A percentile compares a stretch with the other conserved stretches of the same genome.
Conservation (phyloP, 1,139 yeast species). For the Geotrichum cucujoidarum region DNA sequence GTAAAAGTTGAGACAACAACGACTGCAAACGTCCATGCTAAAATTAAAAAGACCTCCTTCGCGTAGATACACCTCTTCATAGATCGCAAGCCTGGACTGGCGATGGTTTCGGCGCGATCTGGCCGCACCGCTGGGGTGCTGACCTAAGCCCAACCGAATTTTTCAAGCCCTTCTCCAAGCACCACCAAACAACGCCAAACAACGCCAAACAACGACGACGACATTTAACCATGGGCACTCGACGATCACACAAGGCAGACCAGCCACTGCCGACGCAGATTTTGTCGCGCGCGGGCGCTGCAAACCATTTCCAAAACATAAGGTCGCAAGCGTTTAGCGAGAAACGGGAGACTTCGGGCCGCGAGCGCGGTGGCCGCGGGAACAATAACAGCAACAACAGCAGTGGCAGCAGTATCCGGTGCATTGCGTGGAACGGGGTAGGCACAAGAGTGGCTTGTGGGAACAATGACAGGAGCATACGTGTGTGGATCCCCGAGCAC, state of each 20-base stretch:
- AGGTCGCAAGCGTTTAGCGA: conserved; percentile 11
- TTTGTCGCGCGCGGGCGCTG: conserved; percentile 13
- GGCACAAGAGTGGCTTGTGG: conserved; percentile 30
- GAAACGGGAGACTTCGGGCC: conserved; percentile 2
- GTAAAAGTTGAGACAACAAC: too few species aligned
- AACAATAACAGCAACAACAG: neutral
- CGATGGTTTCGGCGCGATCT: too few species aligned
- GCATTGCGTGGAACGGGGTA: conserved; percentile 29
- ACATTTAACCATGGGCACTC: too few species aligned
- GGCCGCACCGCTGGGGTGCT: too few species aligned
- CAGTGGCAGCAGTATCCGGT: conserved; percentile 8
- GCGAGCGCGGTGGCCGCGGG: neutral
- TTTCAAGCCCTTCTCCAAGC: too few species aligned
- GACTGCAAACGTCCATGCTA: too few species aligned
- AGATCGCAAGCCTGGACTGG: too few species aligned
- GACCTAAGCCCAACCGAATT: neutral
- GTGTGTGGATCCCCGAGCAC: conserved; percentile 30
- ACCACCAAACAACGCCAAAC: too few species aligned
- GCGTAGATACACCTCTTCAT: too few species aligned
- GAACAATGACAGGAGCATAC: conserved; percentile 28
- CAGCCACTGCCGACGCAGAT: conserved; percentile 7
- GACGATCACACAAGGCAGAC: neutral
- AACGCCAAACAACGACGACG: too few species aligned
- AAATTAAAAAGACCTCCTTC: too few species aligned
- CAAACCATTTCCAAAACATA: conserved; percentile 10